A percentile compares a stretch with the other conserved stretches of the same genome.
These are phyloP conservation scores for Geotrichum macrosporum DNA, from an alignment of 1,139 yeast species.

Conservation along the genomic window DNA sequence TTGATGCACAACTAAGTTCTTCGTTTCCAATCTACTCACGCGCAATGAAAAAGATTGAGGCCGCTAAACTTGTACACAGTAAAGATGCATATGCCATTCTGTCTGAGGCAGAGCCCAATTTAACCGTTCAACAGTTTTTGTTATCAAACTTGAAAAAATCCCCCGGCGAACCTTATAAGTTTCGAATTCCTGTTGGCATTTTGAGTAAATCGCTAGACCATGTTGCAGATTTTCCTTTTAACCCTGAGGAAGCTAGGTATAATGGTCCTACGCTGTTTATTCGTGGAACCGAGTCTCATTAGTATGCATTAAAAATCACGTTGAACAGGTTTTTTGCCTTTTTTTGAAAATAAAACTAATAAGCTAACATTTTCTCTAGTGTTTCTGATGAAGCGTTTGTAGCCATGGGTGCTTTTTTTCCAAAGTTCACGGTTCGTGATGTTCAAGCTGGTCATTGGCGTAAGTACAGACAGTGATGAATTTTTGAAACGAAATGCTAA, in stretches of 20 bases:
- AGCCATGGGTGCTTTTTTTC: slow-evolving; percentile 73
- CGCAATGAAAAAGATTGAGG: slow-evolving; percentile 51
- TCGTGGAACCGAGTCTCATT: slow-evolving; percentile 70
- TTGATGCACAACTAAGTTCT: slow-evolving; percentile 55
- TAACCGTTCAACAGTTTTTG: slow-evolving; percentile 71
- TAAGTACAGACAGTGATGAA: slow-evolving; percentile 18
- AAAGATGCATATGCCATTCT: slow-evolving; percentile 68
- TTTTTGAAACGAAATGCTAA: not conserved
- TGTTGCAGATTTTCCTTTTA: slow-evolving; percentile 76
- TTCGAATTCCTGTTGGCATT: slow-evolving; percentile 65
- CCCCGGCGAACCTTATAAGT: slow-evolving; percentile 27
- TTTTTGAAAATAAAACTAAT: not conserved
- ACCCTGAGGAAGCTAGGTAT: slow-evolving; percentile 52
- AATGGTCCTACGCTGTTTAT: slow-evolving; percentile 72
- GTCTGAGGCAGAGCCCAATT: slow-evolving; percentile 41
- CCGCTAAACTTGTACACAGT: slow-evolving; percentile 45
- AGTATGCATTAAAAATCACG: no score
- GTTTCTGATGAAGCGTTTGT: slow-evolving; percentile 83
- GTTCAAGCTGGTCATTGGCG: slow-evolving; percentile 88
- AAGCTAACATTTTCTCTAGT: slow-evolving; percentile 23
- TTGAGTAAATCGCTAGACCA: slow-evolving; percentile 60
- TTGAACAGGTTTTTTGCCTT: no score
- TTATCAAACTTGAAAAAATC: slow-evolving; percentile 61
- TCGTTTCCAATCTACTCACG: slow-evolving; percentile 64
- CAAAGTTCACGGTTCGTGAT: slow-evolving; percentile 67